Evolutionary conservation across 2,329 filamentous ascomycete species (phyloP), one percentile per base, ranked within the genome.

Genomic region (Dactylella cylindrospora): DNA sequence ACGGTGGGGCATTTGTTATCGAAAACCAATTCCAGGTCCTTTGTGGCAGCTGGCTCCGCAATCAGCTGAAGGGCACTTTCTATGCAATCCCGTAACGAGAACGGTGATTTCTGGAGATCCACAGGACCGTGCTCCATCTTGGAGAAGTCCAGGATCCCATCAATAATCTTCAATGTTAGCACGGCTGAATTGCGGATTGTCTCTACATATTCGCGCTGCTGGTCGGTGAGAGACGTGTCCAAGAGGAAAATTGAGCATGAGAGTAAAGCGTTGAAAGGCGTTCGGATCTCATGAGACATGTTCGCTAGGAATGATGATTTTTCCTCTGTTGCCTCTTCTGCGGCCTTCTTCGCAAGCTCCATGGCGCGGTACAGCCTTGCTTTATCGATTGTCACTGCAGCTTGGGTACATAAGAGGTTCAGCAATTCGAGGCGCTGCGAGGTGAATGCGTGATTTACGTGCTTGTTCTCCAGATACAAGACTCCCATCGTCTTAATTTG

Each of bases 141-240:
- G 7, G 81, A 83, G 67, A 82, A 84, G 71, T 85, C 82, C n/a
- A 84, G 74, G 38, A 85, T 82, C 61, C 84, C 80, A 67, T 84
- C 83, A 69, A 84, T 83, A 41, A 84, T 77, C 64, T 80, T 78
- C 13, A 84, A 71, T 17, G 84, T 73, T 2, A 83, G 74, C 15
- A 78, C 76, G 1, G 79, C 80, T 0, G 81, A 83, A 53, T 83
- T 80, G 65, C 81, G 76, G 50, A 84, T 80, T 38, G 83, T 79
- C 32, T 74, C 73, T 1, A 79, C 76, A 33, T 78, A 78, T 53
- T 84, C 80, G 17, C 75, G 74, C 69, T 84, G 81, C 33, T 80
- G 75, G 0, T 75, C 69, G 4, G 75, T 74, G n/a, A 84, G 71
- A 0, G 71, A 67, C 0, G 80, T 81, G 64, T 80, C 79, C 15